phyloP scores from a whole-genome alignment of 2,329 filamentous ascomycete species.

The Leptographium radiaticola region DNA sequence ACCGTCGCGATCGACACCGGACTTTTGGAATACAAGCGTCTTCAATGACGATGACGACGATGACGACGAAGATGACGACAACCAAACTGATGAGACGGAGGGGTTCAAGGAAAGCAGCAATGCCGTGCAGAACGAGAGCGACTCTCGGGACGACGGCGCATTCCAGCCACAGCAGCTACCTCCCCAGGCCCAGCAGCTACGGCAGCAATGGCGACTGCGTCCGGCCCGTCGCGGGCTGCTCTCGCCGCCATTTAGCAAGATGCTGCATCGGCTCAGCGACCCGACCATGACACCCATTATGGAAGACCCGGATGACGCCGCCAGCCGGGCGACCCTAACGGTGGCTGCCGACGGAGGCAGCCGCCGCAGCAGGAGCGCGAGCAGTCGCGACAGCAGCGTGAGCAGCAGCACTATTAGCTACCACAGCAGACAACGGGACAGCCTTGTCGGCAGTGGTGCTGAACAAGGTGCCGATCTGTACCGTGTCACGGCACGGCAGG shows the following conservation, averaged over 20 bases:
- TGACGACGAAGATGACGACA: conserved; percentile 1
- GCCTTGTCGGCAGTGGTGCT: not conserved
- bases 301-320: conserved; percentile 8
- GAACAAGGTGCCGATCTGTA: conserved; percentile 11
- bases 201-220: not conserved
- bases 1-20: not conserved
- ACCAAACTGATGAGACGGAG: too few species aligned
- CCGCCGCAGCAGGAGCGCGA: not conserved
- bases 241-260: not conserved
- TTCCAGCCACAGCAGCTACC: not conserved
- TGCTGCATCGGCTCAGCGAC: conserved; percentile 7
- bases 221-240: not conserved
- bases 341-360: not conserved
- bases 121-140: not conserved
- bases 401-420: not conserved
- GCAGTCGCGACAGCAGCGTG: not conserved
- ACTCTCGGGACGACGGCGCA: too few species aligned
- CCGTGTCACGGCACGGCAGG: conserved; percentile 13
- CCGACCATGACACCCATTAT: conserved; percentile 8
- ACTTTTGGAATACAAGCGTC: conserved; percentile 9
- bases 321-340: not conserved
- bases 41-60: conserved; percentile 2
- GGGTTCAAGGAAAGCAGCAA: not conserved
- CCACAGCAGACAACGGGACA: not conserved
- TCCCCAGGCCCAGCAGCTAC: not conserved